Evolutionary conservation across 1,284 basidiomycete species (phyloP).

Genomic region (Xerocomus cyaneibrunnescens): DNA sequence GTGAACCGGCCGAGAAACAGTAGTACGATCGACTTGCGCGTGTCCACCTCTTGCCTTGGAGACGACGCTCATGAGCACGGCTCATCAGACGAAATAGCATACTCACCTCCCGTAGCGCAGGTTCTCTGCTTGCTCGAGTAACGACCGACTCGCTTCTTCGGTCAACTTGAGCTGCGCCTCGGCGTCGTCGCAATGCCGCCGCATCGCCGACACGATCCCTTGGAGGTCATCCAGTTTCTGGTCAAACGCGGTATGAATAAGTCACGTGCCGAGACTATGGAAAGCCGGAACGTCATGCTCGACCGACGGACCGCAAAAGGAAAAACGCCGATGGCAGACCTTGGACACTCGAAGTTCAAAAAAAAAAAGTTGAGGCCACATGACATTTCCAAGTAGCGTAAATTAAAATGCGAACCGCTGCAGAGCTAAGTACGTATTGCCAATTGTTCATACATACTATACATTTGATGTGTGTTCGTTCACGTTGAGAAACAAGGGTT

Average conservation of each 20-base stretch:
- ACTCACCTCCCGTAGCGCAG: constrained; percentile 77
- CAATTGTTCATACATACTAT: no score
- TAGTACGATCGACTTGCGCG: constrained; percentile 71
- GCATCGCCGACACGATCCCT: constrained; percentile 22
- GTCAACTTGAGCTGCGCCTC: constrained; percentile 76
- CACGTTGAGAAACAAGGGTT: no score
- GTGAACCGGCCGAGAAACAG: constrained; percentile 88
- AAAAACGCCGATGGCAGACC: no score
- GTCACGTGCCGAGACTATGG: no score
- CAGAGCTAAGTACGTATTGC: no score
- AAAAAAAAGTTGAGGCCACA: no score
- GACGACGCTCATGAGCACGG: not conserved
- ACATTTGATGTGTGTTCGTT: no score
- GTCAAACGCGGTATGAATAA: not conserved
- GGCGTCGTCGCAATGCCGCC: constrained; percentile 35
- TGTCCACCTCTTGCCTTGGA: constrained; percentile 63
- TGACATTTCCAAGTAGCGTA: no score
- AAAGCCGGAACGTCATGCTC: no score
- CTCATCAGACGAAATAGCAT: not conserved
- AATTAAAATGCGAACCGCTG: no score
- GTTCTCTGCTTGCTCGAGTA: constrained; percentile 87
- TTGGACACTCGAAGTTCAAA: no score
- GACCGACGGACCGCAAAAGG: no score
- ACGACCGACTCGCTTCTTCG: constrained; percentile 73
- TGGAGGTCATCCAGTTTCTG: constrained; percentile 30